Evolutionary conservation across 805 yeast species (phyloP), one percentile per base, ranked within the genome.

Genomic region (Lachancea waltii): DNA sequence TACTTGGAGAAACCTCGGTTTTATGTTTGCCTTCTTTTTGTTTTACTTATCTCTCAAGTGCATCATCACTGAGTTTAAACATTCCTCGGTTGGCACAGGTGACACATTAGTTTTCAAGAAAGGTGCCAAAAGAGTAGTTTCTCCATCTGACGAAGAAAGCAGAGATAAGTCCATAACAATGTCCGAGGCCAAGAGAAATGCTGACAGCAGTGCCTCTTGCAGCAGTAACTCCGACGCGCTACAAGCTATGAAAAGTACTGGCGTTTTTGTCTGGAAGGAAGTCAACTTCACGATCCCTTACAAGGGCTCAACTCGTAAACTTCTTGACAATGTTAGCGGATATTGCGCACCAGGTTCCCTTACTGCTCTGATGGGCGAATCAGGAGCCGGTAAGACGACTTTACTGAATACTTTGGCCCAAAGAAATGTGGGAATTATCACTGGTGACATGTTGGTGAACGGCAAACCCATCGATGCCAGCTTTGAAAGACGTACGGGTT

Each of bases 1-100:
- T 58, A 69, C 73, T 35, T 85, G 95, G 95, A 77, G 95, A 65
- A 82, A 85, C 57, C 69, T 81, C 41, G 95, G 87, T 52, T 74
- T 81, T 42, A 42, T 73, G 42, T 54, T 77, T 52, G 85, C 72
- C 2, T 79, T 53, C 35, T 27, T 51, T 27, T 33, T 46, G 15
- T 51, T 54, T 18, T 53, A 51, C 26, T 16, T 51, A 16, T 39
- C 35, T 4, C 7, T 49, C 13, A 53, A 53, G 24, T 44, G 49
- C 30, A 7, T 49, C 9, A 18, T 51, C 3, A 53, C 56, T 21
- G 58, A 53, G 36, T 38, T 43, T 13, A 53, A 49, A 28, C 47
- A 49, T 25, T 50, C 56, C 8, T 49, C 47, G 15, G 46, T 44
- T n/a, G 56, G 60, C 29, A 59, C 62, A 28, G 64, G 63, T 46